Conservation (phyloP, 2,329 filamentous ascomycete species). For the Paraphoma chrysanthemicola region DNA sequence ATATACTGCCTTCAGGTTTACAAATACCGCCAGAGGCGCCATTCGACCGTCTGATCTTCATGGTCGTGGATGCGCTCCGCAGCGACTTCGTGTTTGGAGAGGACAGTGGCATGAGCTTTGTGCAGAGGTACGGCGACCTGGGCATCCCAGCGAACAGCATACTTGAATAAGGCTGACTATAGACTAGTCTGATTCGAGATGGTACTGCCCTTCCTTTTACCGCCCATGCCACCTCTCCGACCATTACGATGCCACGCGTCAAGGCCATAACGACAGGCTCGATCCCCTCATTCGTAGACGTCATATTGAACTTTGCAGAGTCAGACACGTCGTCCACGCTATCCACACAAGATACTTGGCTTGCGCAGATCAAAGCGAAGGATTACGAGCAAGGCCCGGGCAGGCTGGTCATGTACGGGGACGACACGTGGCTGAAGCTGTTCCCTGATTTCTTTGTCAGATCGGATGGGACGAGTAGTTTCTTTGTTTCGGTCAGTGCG, state of each 20-base stretch:
- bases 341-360: slow-evolving; percentile 90
- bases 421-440: slow-evolving; percentile 97
- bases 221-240: slow-evolving; percentile 93
- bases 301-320: slow-evolving; percentile 96
- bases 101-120: slow-evolving; percentile 82
- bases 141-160: no score
- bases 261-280: slow-evolving; percentile 98
- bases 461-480: slow-evolving; percentile 92
- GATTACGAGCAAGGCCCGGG: slow-evolving; percentile 52
- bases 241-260: slow-evolving; percentile 96
- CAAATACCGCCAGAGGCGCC: slow-evolving; percentile 65
- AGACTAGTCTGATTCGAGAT: slow-evolving; percentile 75
- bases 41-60: slow-evolving; percentile 92
- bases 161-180: neutral
- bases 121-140: slow-evolving; percentile 72
- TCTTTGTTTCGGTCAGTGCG: slow-evolving; percentile 88
- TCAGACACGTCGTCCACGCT: slow-evolving; percentile 89
- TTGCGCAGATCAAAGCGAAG: slow-evolving; percentile 82
- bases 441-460: slow-evolving; percentile 89
- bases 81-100: slow-evolving; percentile 93
- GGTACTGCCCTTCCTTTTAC: slow-evolving; percentile 91
- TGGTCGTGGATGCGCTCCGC: slow-evolving; percentile 90
- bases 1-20: slow-evolving; percentile 28
- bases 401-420: slow-evolving; percentile 91
- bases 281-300: slow-evolving; percentile 96